Conservation (phyloP, 306 rosid genomes). For the Fragaria iinumae region DNA sequence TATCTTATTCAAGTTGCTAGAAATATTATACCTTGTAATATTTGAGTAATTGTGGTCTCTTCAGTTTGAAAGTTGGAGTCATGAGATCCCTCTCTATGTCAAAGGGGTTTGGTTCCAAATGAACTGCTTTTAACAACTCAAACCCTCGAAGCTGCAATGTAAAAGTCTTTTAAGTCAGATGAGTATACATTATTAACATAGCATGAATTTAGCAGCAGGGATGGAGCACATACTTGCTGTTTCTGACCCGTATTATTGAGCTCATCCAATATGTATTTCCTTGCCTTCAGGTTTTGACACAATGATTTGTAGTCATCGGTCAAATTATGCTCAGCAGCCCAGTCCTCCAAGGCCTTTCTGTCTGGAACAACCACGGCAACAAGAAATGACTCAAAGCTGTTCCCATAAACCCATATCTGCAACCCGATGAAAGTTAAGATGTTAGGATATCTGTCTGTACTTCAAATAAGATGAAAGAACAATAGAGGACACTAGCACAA, state of each 20-base stretch:
- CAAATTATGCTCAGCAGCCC: conserved; percentile 59
- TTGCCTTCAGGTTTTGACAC: conserved; percentile 63
- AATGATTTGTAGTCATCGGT: conserved; percentile 64
- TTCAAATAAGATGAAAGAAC: neutral
- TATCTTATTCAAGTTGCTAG: neutral
- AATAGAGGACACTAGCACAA: neutral
- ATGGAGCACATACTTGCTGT: conserved; percentile 49
- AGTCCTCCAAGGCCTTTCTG: conserved; percentile 62
- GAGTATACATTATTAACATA: neutral
- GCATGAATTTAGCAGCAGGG: conserved; percentile 17
- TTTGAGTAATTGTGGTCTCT: conserved; percentile 78
- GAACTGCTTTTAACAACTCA: conserved; percentile 76
- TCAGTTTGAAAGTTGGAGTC: conserved; percentile 91
- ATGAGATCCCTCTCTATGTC: conserved; percentile 86
- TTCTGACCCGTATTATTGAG: conserved; percentile 70
- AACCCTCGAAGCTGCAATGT: conserved; percentile 79
- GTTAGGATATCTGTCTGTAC: neutral
- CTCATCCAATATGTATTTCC: conserved; percentile 75
- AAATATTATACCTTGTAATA: conserved; percentile 58
- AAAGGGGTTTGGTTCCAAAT: conserved; percentile 79
- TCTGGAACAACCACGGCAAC: conserved; percentile 94
- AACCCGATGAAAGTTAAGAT: conserved; percentile 13
- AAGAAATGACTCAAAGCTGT: conserved; percentile 92
- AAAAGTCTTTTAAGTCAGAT: conserved; percentile 21
- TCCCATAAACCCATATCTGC: conserved; percentile 95